Conservation (phyloP, 202 grass and related monocot species). For the Tripidium arundinaceum region DNA sequence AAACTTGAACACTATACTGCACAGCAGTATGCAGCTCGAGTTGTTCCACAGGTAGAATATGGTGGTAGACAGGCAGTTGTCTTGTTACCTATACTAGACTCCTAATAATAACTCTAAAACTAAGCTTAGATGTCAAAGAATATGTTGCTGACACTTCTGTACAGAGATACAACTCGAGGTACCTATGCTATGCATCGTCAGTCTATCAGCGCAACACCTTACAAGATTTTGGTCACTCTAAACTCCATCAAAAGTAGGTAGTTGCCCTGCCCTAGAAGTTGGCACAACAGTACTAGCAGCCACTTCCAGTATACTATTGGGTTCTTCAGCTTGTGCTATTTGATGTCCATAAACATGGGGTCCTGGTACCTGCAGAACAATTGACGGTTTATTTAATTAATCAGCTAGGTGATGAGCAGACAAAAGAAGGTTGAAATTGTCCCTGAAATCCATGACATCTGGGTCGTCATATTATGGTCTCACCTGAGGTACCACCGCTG, state of each 20-base stretch:
- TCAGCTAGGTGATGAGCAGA: neutral
- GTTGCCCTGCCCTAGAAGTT: slow-evolving; percentile 23
- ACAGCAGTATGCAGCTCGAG: neutral
- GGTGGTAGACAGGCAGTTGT: neutral
- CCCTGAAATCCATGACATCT: neutral
- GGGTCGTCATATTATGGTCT: neutral
- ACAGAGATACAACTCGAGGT: neutral
- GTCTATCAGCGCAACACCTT: slow-evolving; percentile 7
- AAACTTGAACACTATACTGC: neutral
- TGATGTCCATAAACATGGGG: slow-evolving; percentile 50
- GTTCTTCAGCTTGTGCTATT: slow-evolving; percentile 39
- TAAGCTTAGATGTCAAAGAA: slow-evolving; percentile 29
- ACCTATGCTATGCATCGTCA: neutral
- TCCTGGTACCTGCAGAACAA: slow-evolving; percentile 49
- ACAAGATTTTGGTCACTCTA: slow-evolving; percentile 25
- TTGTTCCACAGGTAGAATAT: slow-evolving; percentile 11
- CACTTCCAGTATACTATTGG: slow-evolving; percentile 24
- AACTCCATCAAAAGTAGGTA: slow-evolving; percentile 25
- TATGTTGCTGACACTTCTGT: neutral
- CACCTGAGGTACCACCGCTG: slow-evolving; percentile 35
- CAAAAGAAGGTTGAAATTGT: neutral
- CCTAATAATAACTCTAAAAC: slow-evolving; percentile 11
- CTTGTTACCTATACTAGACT: neutral
- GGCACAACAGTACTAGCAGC: slow-evolving; percentile 36
- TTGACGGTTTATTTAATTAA: neutral